A percentile compares a stretch with the other conserved stretches of the same genome.
These are phyloP conservation scores for Fusarium lateritium DNA, from an alignment of 2,329 filamentous ascomycete species.

Conservation along the genomic window DNA sequence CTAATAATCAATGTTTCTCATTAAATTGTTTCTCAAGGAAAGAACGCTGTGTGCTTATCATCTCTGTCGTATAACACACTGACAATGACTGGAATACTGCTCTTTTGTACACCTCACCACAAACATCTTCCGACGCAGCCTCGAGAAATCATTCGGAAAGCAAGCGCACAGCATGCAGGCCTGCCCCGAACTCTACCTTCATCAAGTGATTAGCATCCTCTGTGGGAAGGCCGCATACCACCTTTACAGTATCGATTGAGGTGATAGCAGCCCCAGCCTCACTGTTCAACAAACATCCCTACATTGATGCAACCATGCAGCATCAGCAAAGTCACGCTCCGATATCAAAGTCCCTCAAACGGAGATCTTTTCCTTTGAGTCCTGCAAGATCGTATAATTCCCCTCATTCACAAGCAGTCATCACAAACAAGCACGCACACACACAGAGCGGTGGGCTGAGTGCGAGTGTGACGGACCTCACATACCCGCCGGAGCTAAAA, in stretches of 20 bases:
- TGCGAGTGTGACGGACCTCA: conserved; percentile 46
- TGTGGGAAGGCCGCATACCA: conserved; percentile 17
- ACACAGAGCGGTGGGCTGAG: conserved; percentile 23
- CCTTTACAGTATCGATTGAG: background rate
- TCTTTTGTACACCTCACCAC: conserved; percentile 18
- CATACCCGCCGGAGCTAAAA: conserved; percentile 52
- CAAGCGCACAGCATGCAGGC: conserved; percentile 1
- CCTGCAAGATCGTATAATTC: background rate
- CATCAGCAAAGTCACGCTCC: conserved; percentile 18
- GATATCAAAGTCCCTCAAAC: conserved; percentile 5
- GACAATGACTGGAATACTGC: background rate
- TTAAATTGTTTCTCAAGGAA: too few species aligned
- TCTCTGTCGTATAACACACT: background rate
- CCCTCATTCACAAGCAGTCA: conserved; percentile 18
- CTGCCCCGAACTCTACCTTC: conserved; percentile 7
- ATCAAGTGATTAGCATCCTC: conserved; percentile 33
- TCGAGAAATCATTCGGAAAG: conserved; percentile 1
- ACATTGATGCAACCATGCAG: conserved; percentile 14
- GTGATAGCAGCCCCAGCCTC: conserved; percentile 11
- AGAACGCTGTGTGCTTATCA: background rate
- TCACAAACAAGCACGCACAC: conserved; percentile 17
- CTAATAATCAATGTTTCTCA: too few species aligned
- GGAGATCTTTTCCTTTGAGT: conserved; percentile 11
- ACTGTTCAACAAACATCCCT: conserved; percentile 14
- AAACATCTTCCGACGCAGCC: conserved; percentile 4